Percentiles rank a stretch among this genome's conserved stretches.
Conservation (phyloP, 1,284 basidiomycete genomes). For the Exobasidium cylindrosporum region DNA sequence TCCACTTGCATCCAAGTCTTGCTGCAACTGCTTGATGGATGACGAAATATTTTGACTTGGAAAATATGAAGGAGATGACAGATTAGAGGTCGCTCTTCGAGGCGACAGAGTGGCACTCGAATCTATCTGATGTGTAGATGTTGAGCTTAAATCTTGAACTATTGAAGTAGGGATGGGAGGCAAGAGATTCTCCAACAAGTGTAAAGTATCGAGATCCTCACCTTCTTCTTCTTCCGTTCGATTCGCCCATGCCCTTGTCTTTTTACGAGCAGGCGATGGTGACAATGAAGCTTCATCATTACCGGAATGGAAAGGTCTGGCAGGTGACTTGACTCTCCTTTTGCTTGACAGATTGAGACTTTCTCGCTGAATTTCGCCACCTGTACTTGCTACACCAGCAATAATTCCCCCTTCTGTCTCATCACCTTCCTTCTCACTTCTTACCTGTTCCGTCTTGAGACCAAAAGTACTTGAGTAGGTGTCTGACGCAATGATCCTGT, state of each 20-base stretch:
- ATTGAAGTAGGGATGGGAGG: conserved; percentile 16
- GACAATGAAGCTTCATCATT: neutral
- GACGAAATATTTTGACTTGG: neutral
- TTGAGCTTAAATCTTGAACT: neutral
- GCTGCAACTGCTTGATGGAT: neutral
- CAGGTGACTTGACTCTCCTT: neutral
- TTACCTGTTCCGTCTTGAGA: neutral
- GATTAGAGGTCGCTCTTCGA: neutral
- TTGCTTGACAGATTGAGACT: no score
- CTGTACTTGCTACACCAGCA: no score
- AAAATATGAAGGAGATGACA: neutral
- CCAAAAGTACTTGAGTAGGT: neutral
- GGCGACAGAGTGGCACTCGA: neutral
- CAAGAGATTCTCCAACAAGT: conserved; percentile 33
- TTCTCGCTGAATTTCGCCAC: no score
- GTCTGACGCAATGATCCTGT: neutral
- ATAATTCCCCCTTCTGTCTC: no score
- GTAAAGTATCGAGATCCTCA: conserved; percentile 7
- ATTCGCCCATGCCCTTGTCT: neutral
- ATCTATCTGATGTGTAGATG: neutral
- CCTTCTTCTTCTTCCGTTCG: conserved; percentile 11
- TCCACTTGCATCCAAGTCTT: neutral
- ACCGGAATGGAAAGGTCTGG: neutral
- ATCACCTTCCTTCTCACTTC: neutral
- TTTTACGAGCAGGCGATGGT: neutral